Base-by-base conservation (phyloP, 2,329 filamentous ascomycete genomes). In the Cytospora piceae region DNA sequence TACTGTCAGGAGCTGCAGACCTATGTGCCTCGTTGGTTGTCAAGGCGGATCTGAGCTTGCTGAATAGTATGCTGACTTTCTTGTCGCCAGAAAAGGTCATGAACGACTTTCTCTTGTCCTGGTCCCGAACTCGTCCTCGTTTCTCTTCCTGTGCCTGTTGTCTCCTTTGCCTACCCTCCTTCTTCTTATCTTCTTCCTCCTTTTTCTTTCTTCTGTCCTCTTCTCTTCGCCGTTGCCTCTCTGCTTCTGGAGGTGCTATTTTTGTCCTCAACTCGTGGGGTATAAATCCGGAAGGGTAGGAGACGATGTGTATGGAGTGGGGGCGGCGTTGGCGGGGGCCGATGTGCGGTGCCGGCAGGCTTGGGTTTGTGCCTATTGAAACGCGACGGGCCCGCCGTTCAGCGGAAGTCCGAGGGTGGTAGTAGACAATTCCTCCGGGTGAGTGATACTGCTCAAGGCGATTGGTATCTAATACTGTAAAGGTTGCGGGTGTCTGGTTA, bases 241-340 rank as follows among this genome's bases (percentile, higher is more conserved):
- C 51, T 71, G 70, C 70, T 73, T 72, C 72, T 73, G 73, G 49
- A 71, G 69, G 70, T 67, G 67, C 66, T 61, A 74, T 60, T 52
- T 69, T 72, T n/a, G 75, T 75, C 61, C 81, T 70, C 17, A 79
- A 70, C 53, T 81, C 79, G 66, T 73, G 73, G 3, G 78, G 79
- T 4, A 79, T 70, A 56, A 77, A 80, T 32, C 81, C 74, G 67
- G 79, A 64, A 53, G 74, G 80, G 68, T 81, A 84, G 64, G 79
- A 81, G 66, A 78, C 78, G 66, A 86, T 85, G 73, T 84, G 82
- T 67, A 87, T 86, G 52, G 83, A 84, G 70, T 85, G 83, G 53
- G 83, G 83, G 72, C 83, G 78, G 69, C 82, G 80, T 66, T 75
- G 80, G 70, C 83, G 81, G 64, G 79, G 79, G 71, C 81, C 80